A percentile compares a stretch with the other conserved stretches of the same genome.
Conservation (phyloP, 225 moss, liverwort and hornwort genomes). For the Thuidium tamariscinum region DNA sequence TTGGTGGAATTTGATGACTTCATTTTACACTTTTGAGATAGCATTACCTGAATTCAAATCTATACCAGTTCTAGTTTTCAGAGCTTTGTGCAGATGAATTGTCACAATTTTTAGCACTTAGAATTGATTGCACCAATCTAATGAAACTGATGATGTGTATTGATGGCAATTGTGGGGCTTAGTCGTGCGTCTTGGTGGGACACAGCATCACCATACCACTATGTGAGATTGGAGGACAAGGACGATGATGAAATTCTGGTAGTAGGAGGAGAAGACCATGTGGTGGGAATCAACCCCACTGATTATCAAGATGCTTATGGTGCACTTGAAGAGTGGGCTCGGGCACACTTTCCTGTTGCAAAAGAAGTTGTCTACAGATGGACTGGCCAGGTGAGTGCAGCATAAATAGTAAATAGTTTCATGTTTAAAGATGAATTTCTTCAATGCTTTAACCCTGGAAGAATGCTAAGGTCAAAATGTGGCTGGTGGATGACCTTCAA, state of each 20-base stretch:
- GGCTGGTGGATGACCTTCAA: not conserved
- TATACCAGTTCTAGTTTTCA: too few species aligned
- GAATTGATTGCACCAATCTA: not conserved
- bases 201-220: constrained; percentile 24
- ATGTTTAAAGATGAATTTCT: not conserved
- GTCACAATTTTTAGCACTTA: not conserved
- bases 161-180: not conserved
- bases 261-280: constrained; percentile 28
- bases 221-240: constrained; percentile 24
- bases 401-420: not conserved
- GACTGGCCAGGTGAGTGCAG: constrained; percentile 20
- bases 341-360: constrained; percentile 9
- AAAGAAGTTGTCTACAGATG: constrained; percentile 17
- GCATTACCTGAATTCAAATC: not conserved
- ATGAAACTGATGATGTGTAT: not conserved
- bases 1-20: not conserved
- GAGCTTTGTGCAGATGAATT: not conserved
- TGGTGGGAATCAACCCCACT: constrained; percentile 5
- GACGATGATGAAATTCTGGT: constrained; percentile 20
- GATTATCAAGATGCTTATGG: constrained; percentile 14
- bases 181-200: constrained; percentile 32
- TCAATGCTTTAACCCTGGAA: not conserved
- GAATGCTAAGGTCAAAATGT: not conserved
- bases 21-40: not conserved
- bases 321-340: constrained; percentile 14